phyloP scores from a whole-genome alignment of 2,329 filamentous ascomycete species.

The Colletotrichum tanaceti region DNA sequence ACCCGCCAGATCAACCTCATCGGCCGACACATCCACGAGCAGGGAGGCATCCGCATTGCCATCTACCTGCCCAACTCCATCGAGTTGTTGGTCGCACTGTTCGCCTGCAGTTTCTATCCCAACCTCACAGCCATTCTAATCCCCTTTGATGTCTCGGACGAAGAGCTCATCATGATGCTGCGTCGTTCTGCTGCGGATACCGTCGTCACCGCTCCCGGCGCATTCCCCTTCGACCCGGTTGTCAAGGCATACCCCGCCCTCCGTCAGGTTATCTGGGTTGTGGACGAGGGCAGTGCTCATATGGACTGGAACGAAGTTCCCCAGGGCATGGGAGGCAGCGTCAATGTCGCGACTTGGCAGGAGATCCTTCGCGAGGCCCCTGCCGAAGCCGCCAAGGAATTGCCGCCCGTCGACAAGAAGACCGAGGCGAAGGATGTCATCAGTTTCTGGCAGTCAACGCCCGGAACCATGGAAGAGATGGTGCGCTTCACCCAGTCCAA shows the following conservation, averaged over 20 bases:
- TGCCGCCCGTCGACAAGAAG: constrained; percentile 72
- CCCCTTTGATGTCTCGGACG: constrained; percentile 80
- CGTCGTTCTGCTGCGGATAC: constrained; percentile 80
- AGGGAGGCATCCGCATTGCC: constrained; percentile 81
- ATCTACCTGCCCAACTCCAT: constrained; percentile 94
- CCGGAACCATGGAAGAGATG: constrained; percentile 71
- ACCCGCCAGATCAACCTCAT: constrained; percentile 89
- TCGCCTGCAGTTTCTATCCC: constrained; percentile 87
- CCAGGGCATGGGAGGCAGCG: constrained; percentile 76
- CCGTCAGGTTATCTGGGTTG: constrained; percentile 88
- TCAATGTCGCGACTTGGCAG: constrained; percentile 93
- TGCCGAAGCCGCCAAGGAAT: constrained; percentile 65
- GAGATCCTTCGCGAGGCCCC: constrained; percentile 82
- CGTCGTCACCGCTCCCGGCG: constrained; percentile 85
- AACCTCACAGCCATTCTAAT: constrained; percentile 86
- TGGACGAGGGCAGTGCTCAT: constrained; percentile 88
- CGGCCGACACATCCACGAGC: constrained; percentile 79
- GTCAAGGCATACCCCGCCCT: constrained; percentile 76
- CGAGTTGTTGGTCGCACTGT: constrained; percentile 84
- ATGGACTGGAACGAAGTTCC: constrained; percentile 96
- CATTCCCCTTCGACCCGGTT: constrained; percentile 82
- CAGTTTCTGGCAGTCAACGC: constrained; percentile 73
- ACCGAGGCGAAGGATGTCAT: constrained; percentile 66
- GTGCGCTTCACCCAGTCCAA: constrained; percentile 86
- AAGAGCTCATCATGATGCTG: constrained; percentile 78